These are phyloP conservation scores for Paramarasmius palmivorus DNA, from an alignment of 1,284 basidiomycete species.

Conservation along the genomic window DNA sequence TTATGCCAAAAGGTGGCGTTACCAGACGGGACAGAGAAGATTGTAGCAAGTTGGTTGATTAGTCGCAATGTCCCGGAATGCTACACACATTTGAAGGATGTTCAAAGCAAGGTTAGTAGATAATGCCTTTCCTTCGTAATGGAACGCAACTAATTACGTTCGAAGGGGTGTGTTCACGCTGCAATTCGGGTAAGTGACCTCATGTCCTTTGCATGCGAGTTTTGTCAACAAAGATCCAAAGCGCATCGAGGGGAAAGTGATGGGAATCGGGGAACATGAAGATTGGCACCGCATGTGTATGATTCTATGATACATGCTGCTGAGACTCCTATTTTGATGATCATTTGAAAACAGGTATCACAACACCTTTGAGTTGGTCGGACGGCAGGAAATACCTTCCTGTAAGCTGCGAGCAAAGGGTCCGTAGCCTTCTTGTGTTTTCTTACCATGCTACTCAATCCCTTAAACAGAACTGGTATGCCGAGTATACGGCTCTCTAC, in stretches of 20 bases:
- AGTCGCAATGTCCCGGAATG: background rate
- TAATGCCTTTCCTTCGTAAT: too few relatives aligned
- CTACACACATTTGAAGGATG: background rate
- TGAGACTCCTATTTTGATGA: too few relatives aligned
- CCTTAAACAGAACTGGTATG: too few relatives aligned
- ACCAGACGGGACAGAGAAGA: background rate
- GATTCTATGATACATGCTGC: background rate
- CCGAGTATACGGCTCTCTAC: too few relatives aligned
- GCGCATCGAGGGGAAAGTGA: background rate
- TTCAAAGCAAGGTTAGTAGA: background rate
- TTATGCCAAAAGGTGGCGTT: background rate
- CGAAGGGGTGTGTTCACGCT: background rate
- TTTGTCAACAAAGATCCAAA: too few relatives aligned
- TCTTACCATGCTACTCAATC: too few relatives aligned
- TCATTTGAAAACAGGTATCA: background rate
- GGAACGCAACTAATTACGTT: too few relatives aligned
- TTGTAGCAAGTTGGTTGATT: background rate
- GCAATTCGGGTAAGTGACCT: background rate
- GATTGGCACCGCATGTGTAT: slow-evolving; percentile 2
- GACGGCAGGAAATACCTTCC: background rate
- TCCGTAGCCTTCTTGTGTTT: too few relatives aligned
- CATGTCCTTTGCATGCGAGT: too few relatives aligned
- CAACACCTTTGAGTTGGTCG: background rate
- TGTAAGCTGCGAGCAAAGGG: background rate
- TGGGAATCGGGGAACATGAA: background rate